Conservation (phyloP, 2,329 filamentous ascomycete species). For the Fusarium virguliforme region DNA sequence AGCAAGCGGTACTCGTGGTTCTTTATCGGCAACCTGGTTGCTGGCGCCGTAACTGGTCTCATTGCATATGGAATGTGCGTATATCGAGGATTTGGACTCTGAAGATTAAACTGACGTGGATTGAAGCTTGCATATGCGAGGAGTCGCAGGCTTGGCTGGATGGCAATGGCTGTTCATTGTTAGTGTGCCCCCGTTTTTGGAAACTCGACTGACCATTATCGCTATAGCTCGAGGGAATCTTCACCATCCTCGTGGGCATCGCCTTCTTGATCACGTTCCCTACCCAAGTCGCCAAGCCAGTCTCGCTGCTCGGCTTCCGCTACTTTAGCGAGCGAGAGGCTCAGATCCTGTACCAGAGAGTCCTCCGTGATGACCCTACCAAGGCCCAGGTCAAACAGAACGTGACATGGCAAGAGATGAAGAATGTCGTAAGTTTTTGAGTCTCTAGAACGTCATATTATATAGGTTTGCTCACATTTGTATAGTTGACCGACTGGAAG, state of each 20-base stretch:
- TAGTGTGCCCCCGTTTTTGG: neutral
- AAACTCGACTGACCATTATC: neutral
- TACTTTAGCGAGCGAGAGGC: conserved; percentile 56
- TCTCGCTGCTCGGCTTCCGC: conserved; percentile 48
- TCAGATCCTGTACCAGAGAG: conserved; percentile 54
- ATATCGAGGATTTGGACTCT: too few species aligned
- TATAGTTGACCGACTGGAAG: conserved; percentile 56
- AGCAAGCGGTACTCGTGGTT: conserved; percentile 61
- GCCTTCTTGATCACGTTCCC: conserved; percentile 55
- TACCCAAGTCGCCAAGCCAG: conserved; percentile 47
- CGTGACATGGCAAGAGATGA: conserved; percentile 53
- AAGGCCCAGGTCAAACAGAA: conserved; percentile 50
- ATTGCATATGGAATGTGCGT: conserved; percentile 58
- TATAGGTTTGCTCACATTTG: neutral
- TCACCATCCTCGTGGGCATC: conserved; percentile 54
- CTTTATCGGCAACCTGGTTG: conserved; percentile 62
- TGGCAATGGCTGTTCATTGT: conserved; percentile 77
- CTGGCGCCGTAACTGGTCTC: conserved; percentile 59
- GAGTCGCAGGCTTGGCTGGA: conserved; percentile 67
- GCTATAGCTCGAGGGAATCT: conserved; percentile 55
- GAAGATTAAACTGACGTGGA: neutral
- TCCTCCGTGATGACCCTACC: conserved; percentile 49
- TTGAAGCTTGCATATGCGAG: conserved; percentile 27
- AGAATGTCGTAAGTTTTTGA: conserved; percentile 50
- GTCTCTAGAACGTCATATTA: neutral